phyloP scores from a whole-genome alignment of 2,329 filamentous ascomycete species.

The Aspergillus calidoustus region DNA sequence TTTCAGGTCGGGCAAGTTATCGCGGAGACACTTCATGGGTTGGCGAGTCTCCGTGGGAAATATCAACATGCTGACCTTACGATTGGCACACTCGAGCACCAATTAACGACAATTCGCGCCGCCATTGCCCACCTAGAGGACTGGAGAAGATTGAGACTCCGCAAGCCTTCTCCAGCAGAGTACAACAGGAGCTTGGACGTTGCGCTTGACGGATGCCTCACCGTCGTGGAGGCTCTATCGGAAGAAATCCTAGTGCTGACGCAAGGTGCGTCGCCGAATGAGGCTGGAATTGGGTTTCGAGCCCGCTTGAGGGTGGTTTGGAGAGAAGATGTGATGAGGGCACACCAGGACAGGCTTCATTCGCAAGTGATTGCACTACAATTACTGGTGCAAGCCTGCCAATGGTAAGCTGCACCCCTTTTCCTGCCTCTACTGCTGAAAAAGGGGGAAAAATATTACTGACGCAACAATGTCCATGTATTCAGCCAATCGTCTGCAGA shows the following conservation, averaged over 20 bases:
- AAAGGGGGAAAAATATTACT: not conserved
- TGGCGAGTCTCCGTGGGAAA: slow-evolving; percentile 40
- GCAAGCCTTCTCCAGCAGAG: slow-evolving; percentile 24
- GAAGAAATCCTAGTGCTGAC: slow-evolving; percentile 39
- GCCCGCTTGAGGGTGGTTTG: slow-evolving; percentile 37
- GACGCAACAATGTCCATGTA: not conserved
- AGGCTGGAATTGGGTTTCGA: slow-evolving; percentile 30
- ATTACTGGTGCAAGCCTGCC: slow-evolving; percentile 43
- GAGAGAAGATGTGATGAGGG: slow-evolving; percentile 44
- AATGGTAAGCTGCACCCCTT: slow-evolving; percentile 37
- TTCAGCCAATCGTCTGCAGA: slow-evolving; percentile 39
- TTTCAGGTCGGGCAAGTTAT: slow-evolving; percentile 42
- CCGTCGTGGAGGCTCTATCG: slow-evolving; percentile 42
- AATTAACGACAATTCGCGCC: slow-evolving; percentile 42
- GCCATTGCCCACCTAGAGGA: slow-evolving; percentile 43
- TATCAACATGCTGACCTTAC: slow-evolving; percentile 44
- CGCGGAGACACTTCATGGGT: slow-evolving; percentile 36
- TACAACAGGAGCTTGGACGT: slow-evolving; percentile 37
- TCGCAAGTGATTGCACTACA: slow-evolving; percentile 45
- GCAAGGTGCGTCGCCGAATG: slow-evolving; percentile 25
- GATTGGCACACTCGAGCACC: slow-evolving; percentile 41
- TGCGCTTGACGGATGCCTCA: slow-evolving; percentile 41
- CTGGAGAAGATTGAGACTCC: slow-evolving; percentile 35
- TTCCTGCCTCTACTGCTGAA: not conserved
- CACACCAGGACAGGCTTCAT: slow-evolving; percentile 40